Evolutionary conservation across 495 filamentous ascomycete genomes (phyloP).

Genomic region (Haplographium delicatum): DNA sequence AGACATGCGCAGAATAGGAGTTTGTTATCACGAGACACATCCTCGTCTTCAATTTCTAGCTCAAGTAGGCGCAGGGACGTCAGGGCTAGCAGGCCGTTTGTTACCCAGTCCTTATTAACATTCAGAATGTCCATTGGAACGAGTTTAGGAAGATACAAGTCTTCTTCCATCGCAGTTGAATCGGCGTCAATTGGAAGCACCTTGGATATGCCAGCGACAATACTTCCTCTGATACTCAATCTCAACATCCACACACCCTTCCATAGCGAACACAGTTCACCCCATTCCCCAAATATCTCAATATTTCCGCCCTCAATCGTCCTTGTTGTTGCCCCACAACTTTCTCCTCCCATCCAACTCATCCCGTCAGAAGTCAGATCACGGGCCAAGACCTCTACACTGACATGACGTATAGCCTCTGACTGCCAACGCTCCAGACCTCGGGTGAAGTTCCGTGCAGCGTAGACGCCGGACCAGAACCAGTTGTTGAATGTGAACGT

Average conservation of each 20-base stretch:
- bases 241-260: conserved; percentile 9
- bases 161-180: no score
- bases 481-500: conserved; percentile 18
- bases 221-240: conserved; percentile 10
- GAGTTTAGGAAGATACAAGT: no score
- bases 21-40: neutral
- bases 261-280: conserved; percentile 13
- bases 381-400: conserved; percentile 14
- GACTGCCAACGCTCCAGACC: conserved; percentile 9
- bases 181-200: no score
- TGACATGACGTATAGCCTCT: conserved; percentile 1
- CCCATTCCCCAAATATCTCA: conserved; percentile 1
- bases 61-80: neutral
- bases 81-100: neutral
- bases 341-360: neutral
- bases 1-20: neutral
- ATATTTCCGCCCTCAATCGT: neutral
- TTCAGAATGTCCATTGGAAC: no score
- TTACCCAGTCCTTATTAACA: conserved; percentile 1
- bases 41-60: conserved; percentile 11
- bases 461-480: conserved; percentile 18
- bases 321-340: neutral
- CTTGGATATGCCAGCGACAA: no score
- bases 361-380: conserved; percentile 7
- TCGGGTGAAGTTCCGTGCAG: conserved; percentile 7